Percentiles rank a stretch among this genome's conserved stretches.
These are phyloP conservation scores for Leccinum aurantiacum DNA, from an alignment of 768 basidiomycete genomes.

Conservation along the genomic window DNA sequence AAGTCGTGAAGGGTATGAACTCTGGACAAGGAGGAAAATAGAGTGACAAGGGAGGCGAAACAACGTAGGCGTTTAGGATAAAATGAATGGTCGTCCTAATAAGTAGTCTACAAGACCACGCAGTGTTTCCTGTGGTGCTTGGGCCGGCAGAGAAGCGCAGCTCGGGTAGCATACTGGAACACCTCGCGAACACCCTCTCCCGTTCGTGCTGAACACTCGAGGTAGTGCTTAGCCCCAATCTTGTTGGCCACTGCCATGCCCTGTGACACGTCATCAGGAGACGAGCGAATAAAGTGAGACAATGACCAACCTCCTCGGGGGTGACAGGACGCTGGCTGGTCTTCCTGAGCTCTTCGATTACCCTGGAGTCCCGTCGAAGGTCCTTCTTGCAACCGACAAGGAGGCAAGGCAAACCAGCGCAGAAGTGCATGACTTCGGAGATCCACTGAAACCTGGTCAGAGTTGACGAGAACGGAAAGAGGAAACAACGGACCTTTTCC, in stretches of 20 bases:
- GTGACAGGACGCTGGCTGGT: constrained; percentile 94
- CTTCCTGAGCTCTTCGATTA: constrained; percentile 92
- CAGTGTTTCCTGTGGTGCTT: constrained; percentile 46
- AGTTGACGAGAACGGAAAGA: constrained; percentile 6
- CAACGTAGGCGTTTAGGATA: constrained; percentile 24
- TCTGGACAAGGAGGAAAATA: constrained; percentile 23
- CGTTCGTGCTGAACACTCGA: constrained; percentile 95
- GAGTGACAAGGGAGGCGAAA: constrained; percentile 20
- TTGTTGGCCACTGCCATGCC: constrained; percentile 94
- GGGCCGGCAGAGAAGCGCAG: constrained; percentile 72
- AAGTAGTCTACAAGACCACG: constrained; percentile 43
- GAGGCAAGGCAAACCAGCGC: constrained; percentile 90
- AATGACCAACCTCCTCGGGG: constrained; percentile 73
- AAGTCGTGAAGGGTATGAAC: constrained; percentile 40
- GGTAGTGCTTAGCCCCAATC: constrained; percentile 95
- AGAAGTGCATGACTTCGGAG: constrained; percentile 98
- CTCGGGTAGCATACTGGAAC: constrained; percentile 96
- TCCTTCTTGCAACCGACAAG: constrained; percentile 99
- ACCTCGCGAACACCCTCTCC: constrained; percentile 98
- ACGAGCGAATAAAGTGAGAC: neutral
- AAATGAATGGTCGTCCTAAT: constrained; percentile 18
- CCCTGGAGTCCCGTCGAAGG: constrained; percentile 87
- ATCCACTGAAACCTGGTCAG: constrained; percentile 72
- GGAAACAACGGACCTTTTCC: constrained; percentile 78
- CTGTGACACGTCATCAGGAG: constrained; percentile 39